A percentile compares a stretch with the other conserved stretches of the same genome.
Evolutionary conservation across 352 stramenopile species (phyloP).

Genomic region (Bremia lactucae): DNA sequence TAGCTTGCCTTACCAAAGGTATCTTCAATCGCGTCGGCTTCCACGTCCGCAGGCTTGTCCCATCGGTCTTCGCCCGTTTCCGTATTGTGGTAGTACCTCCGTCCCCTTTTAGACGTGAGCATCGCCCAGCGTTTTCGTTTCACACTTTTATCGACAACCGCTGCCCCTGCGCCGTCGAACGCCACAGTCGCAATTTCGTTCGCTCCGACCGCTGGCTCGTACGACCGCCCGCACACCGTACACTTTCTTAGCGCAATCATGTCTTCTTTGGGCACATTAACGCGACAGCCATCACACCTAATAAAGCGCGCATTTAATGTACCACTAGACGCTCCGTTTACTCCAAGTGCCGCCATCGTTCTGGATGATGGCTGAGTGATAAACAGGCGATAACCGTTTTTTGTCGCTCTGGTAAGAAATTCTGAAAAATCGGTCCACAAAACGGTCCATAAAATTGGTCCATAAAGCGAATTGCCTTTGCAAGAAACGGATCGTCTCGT

Average conservation of each 20-base stretch:
- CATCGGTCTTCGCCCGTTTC: constrained; percentile 74
- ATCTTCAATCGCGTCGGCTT: constrained; percentile 47
- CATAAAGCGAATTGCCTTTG: constrained; percentile 9
- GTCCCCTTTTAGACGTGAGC: constrained; percentile 47
- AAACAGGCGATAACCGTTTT: constrained; percentile 7
- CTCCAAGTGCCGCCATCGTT: constrained; percentile 28
- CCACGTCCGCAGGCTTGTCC: constrained; percentile 56
- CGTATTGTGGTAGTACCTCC: constrained; percentile 79
- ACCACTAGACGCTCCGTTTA: constrained; percentile 43
- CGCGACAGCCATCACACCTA: constrained; percentile 55
- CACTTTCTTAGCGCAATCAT: constrained; percentile 52
- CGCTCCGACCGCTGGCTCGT: constrained; percentile 22
- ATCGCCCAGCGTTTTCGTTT: constrained; percentile 50
- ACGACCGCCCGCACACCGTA: constrained; percentile 40
- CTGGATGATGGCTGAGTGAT: constrained; percentile 2
- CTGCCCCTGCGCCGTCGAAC: constrained; percentile 13
- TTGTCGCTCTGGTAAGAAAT: constrained; percentile 8
- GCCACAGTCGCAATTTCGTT: constrained; percentile 29
- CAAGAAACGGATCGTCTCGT: no score
- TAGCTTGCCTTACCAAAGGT: constrained; percentile 31
- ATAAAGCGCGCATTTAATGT: constrained; percentile 73
- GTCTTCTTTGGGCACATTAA: constrained; percentile 77
- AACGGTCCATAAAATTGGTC: not conserved
- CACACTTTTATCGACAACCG: constrained; percentile 9
- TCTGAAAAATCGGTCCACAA: constrained; percentile 4